Base-by-base conservation (phyloP, 176 grass and related monocot genomes). In the Eragrostis curvula region DNA sequence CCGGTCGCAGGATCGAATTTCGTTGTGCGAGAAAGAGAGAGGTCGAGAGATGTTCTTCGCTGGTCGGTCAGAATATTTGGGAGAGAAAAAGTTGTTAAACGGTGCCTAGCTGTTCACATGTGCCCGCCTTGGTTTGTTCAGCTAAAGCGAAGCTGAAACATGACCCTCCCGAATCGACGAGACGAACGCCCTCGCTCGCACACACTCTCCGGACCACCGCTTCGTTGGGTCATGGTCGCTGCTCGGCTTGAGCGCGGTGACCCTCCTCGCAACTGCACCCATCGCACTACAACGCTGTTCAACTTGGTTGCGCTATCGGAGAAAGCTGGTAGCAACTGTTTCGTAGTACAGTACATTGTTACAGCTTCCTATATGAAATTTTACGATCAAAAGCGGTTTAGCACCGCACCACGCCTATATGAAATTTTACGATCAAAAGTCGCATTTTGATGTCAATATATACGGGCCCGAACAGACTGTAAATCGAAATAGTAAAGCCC, bases 91-190 rank as follows among this genome's bases (percentile, higher is more conserved):
- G 75, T 49, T 18, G 42, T 63, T 63, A n/a, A 8, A 20, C 43
- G 21, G 57, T 30, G 13, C 42, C 21, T 76, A 24, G 14, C 55
- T 20, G 23, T 46, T 8, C 58, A 60, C 43, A 5, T 14, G 42
- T 21, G 44, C 24, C 39, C 64, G 6, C 29, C 28, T 39, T 62
- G 28, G 10, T 0, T 20, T 21, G 29, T 6, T 47, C 45, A 73
- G 69, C 28, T 27, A 14, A 24, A 73, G 42, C 5, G 23, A 70
- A 69, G 24, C 13, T 29, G 23, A 29, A 45, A 68, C 50, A 39
- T 0, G 79, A 72, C 55, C 50, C 32, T 28, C 24, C 40, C 27
- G 47, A 82, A 71, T 39, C 16, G 86, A 78, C 86, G 24, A n/a
- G 56, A 12, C 79, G 41, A 59, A 70, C 50, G 41, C 24, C 16